phyloP scores from a whole-genome alignment of 2,329 filamentous ascomycete genomes.

The Hypoxylon sp. region DNA sequence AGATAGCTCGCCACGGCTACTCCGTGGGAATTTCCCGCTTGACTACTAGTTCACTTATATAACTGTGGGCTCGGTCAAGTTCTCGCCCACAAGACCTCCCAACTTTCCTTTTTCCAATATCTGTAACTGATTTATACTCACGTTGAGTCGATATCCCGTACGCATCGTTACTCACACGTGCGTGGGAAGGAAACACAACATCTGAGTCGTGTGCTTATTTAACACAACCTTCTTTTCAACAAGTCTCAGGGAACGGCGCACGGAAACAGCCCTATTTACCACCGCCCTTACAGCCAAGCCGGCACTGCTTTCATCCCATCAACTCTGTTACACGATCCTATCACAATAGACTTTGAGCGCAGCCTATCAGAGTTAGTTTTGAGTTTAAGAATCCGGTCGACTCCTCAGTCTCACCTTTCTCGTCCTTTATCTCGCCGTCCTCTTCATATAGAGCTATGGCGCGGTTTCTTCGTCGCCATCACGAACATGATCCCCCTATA shows the following conservation, averaged over 20 bases:
- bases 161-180: slow-evolving; percentile 11
- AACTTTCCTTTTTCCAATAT: slow-evolving; percentile 11
- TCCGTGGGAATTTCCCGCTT: slow-evolving; percentile 29
- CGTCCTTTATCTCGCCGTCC: slow-evolving; percentile 8
- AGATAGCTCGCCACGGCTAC: slow-evolving; percentile 40
- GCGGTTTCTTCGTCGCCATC: slow-evolving; percentile 58
- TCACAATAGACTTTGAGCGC: slow-evolving; percentile 29
- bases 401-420: slow-evolving; percentile 14
- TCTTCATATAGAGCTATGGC: slow-evolving; percentile 52
- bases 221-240: slow-evolving; percentile 8
- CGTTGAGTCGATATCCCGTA: slow-evolving; percentile 17
- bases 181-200: slow-evolving; percentile 19
- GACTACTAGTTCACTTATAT: slow-evolving; percentile 31
- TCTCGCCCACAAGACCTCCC: slow-evolving; percentile 2
- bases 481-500: slow-evolving; percentile 60
- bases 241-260: slow-evolving; percentile 23
- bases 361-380: slow-evolving; percentile 29
- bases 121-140: slow-evolving; percentile 11
- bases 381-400: slow-evolving; percentile 17
- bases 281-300: slow-evolving; percentile 28
- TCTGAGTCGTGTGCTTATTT: slow-evolving; percentile 27
- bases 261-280: slow-evolving; percentile 16
- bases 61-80: slow-evolving; percentile 27
- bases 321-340: slow-evolving; percentile 20
- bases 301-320: slow-evolving; percentile 17